phyloP scores from a whole-genome alignment of 257 asterid species.

The Echites panduratus region DNA sequence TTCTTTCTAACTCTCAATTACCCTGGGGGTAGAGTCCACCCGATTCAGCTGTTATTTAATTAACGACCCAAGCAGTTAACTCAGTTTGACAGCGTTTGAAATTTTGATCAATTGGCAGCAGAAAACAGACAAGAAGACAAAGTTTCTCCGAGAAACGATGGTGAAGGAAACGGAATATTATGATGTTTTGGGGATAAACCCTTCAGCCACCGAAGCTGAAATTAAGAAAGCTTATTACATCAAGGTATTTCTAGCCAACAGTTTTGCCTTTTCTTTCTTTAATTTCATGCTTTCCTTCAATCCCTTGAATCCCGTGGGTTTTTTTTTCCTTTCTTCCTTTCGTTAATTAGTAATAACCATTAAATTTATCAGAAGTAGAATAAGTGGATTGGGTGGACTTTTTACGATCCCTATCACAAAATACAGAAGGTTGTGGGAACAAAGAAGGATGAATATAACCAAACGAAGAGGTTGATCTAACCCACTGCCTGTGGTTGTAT shows the following conservation, averaged over 20 bases:
- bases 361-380: not conserved
- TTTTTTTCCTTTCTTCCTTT: too few species aligned
- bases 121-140: not conserved
- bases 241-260: slow-evolving; percentile 39
- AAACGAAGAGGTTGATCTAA: not conserved
- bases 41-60: not conserved
- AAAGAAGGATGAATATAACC: not conserved
- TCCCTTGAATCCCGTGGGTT: not conserved
- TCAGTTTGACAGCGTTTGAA: not conserved
- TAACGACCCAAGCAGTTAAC: not conserved
- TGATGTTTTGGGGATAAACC: slow-evolving; percentile 61
- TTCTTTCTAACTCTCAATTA: not conserved
- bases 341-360: too few species aligned
- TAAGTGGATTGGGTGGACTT: not conserved
- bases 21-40: not conserved
- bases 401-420: not conserved
- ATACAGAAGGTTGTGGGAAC: not conserved
- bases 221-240: slow-evolving; percentile 81
- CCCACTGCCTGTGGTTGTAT: too few species aligned
- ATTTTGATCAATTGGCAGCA: not conserved
- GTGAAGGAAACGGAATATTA: slow-evolving; percentile 84
- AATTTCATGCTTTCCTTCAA: not conserved
- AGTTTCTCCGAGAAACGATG: slow-evolving; percentile 27
- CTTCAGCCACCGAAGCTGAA: slow-evolving; percentile 75
- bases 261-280: not conserved